These are phyloP conservation scores for Aspergillus neotritici DNA, from an alignment of 2,329 filamentous ascomycete species.

Conservation along the genomic window DNA sequence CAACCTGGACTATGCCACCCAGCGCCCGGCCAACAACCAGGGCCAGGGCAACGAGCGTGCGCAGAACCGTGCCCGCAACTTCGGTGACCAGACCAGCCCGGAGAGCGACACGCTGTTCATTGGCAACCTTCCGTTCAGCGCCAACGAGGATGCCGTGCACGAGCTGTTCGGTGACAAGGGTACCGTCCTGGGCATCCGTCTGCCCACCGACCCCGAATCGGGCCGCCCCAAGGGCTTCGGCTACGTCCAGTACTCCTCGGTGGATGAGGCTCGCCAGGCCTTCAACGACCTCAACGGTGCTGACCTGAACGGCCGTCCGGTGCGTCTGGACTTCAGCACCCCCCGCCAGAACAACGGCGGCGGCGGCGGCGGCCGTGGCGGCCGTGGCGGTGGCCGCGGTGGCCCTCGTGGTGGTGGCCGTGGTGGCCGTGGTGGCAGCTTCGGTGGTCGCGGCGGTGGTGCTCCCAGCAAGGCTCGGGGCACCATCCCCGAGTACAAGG, in stretches of 20 bases:
- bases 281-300: conserved; percentile 65
- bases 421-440: conserved; percentile 45
- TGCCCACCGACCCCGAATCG: conserved; percentile 80
- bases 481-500: conserved; percentile 63
- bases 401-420: conserved; percentile 48
- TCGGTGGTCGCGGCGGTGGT: conserved; percentile 40
- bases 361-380: conserved; percentile 48
- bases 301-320: conserved; percentile 64
- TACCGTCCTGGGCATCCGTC: conserved; percentile 70
- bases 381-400: conserved; percentile 45
- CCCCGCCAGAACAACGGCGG: conserved; percentile 56
- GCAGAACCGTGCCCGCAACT: conserved; percentile 47
- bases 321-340: conserved; percentile 78
- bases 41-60: conserved; percentile 52
- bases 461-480: conserved; percentile 47
- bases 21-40: conserved; percentile 54
- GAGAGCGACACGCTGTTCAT: conserved; percentile 85
- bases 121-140: conserved; percentile 82
- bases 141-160: conserved; percentile 67
- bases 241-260: conserved; percentile 75
- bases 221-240: conserved; percentile 88
- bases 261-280: conserved; percentile 76
- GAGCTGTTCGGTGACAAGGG: conserved; percentile 68
- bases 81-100: conserved; percentile 72
- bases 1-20: conserved; percentile 73